Percentiles rank a stretch among this genome's conserved stretches.
Evolutionary conservation across 176 grass and related monocot genomes (phyloP).

Genomic region (Paspalum notatum): DNA sequence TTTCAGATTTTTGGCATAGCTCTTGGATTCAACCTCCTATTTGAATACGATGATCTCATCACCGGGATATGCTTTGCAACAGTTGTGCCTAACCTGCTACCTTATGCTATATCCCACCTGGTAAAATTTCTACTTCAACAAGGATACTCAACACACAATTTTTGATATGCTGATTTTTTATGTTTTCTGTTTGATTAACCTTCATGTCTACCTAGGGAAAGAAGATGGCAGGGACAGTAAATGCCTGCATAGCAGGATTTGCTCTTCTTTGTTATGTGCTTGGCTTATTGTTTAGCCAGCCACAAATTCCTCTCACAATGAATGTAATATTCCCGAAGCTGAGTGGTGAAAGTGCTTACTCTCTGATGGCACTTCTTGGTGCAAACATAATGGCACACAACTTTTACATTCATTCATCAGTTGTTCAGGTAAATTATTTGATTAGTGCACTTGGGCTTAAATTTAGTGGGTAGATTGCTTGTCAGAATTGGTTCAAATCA

Average conservation of each 20-base stretch:
- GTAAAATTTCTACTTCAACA: constrained; percentile 49
- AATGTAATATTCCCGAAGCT: constrained; percentile 87
- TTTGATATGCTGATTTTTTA: constrained; percentile 34
- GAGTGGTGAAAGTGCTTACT: constrained; percentile 92
- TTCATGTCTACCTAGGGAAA: constrained; percentile 56
- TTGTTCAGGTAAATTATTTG: constrained; percentile 73
- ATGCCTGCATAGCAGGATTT: constrained; percentile 68
- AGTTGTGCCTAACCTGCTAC: constrained; percentile 70
- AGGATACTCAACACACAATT: constrained; percentile 12
- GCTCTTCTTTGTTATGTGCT: constrained; percentile 88
- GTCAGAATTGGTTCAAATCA: constrained; percentile 1
- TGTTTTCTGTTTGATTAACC: constrained; percentile 38
- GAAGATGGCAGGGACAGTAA: constrained; percentile 57
- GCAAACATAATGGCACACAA: constrained; percentile 98
- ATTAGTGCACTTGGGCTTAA: not conserved
- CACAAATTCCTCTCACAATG: constrained; percentile 75
- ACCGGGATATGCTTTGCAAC: constrained; percentile 70
- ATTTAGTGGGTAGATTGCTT: not conserved
- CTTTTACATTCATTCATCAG: constrained; percentile 92
- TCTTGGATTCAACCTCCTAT: constrained; percentile 82
- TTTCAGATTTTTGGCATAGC: constrained; percentile 97
- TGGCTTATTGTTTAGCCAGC: constrained; percentile 87
- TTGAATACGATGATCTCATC: constrained; percentile 71
- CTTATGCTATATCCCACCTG: constrained; percentile 65
- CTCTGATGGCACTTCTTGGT: constrained; percentile 96